Conservation (phyloP, 495 filamentous ascomycete genomes). For the Aspergillus wentii region DNA sequence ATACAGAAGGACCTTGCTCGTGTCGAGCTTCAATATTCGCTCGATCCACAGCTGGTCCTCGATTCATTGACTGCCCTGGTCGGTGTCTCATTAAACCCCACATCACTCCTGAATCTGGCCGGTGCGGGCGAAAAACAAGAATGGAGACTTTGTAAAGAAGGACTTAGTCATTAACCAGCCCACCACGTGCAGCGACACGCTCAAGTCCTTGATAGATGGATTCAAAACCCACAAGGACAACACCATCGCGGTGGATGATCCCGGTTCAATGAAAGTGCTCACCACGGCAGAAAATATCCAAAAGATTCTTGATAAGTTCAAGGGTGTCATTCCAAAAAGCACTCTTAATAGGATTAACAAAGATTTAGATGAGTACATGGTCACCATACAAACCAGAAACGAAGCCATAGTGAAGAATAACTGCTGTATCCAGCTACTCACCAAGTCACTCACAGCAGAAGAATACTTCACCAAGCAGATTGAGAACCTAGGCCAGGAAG, state of each 20-base stretch:
- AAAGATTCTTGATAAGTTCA: neutral
- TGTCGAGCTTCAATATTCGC: too few relatives aligned
- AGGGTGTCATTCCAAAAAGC: neutral
- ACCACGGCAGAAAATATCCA: neutral
- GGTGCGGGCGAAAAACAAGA: too few relatives aligned
- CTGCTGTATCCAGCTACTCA: conserved; percentile 1
- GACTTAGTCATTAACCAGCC: conserved; percentile 1
- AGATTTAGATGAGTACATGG: neutral
- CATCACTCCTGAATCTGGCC: too few relatives aligned
- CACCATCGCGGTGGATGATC: conserved; percentile 2
- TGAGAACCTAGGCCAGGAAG: neutral
- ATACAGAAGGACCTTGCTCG: too few relatives aligned
- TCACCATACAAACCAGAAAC: conserved; percentile 1
- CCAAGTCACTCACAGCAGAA: neutral
- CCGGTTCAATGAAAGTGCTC: neutral
- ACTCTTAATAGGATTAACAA: neutral
- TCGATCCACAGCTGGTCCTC: too few relatives aligned
- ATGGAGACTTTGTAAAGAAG: too few relatives aligned
- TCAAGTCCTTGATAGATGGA: neutral
- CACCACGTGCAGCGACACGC: neutral
- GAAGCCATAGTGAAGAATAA: conserved; percentile 4
- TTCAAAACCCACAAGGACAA: neutral
- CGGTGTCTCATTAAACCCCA: too few relatives aligned
- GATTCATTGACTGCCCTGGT: too few relatives aligned
- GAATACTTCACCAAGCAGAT: neutral